phyloP scores from a whole-genome alignment of 2,329 filamentous ascomycete species.

The Sporothrix protearum region DNA sequence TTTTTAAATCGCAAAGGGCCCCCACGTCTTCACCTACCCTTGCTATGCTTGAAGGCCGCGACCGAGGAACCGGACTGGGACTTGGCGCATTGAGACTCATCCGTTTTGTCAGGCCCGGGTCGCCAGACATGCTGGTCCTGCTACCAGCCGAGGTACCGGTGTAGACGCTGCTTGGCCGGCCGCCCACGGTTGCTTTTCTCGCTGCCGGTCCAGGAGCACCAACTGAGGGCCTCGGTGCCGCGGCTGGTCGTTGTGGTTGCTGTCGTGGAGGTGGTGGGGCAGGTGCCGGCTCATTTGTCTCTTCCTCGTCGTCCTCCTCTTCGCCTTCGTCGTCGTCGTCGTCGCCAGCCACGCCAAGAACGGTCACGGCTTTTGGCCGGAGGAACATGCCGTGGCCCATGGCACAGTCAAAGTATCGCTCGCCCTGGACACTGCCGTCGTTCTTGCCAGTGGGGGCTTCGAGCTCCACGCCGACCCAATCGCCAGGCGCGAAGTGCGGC shows the following conservation, averaged over 20 bases:
- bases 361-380: slow-evolving; percentile 63
- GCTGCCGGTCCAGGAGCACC: slow-evolving; percentile 33
- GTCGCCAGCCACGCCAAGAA: slow-evolving; percentile 43
- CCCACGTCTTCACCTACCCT: slow-evolving; percentile 44
- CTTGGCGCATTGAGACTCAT: slow-evolving; percentile 69
- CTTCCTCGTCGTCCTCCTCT: slow-evolving; percentile 25
- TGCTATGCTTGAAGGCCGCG: slow-evolving; percentile 54
- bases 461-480: slow-evolving; percentile 88
- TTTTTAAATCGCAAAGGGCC: too few species aligned
- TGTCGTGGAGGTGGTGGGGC: slow-evolving; percentile 35
- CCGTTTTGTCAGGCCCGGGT: slow-evolving; percentile 56
- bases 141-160: slow-evolving; percentile 27
- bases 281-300: slow-evolving; percentile 34
- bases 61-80: slow-evolving; percentile 64
- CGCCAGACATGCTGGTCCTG: slow-evolving; percentile 41
- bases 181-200: slow-evolving; percentile 35
- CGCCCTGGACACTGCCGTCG: slow-evolving; percentile 83
- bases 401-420: slow-evolving; percentile 82
- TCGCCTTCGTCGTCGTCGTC: slow-evolving; percentile 17
- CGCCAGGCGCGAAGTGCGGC: slow-evolving; percentile 74
- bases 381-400: slow-evolving; percentile 81
- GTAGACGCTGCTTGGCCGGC: slow-evolving; percentile 51
- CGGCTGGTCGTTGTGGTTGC: not conserved
- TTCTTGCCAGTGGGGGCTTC: slow-evolving; percentile 83
- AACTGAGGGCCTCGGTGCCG: slow-evolving; percentile 16